Percentiles rank a stretch among this genome's conserved stretches.
These are phyloP conservation scores for Thielaviopsis euricoi DNA, from an alignment of 2,329 filamentous ascomycete genomes.

Conservation along the genomic window DNA sequence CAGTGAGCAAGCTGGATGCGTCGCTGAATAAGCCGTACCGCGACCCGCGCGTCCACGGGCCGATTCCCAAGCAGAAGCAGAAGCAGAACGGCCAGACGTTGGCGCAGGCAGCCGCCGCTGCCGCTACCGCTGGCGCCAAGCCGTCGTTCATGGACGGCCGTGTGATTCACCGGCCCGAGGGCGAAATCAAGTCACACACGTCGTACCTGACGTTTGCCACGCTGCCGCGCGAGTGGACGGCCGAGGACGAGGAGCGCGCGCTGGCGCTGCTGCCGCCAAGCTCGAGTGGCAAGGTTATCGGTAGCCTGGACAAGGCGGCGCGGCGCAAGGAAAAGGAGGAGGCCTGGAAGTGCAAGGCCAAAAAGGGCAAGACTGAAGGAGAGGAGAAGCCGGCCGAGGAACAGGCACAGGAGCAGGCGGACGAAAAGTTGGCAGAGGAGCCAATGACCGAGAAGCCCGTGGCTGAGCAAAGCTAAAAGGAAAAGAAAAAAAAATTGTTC, in stretches of 20 bases:
- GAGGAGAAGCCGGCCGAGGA: neutral
- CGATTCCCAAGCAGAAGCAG: constrained; percentile 1
- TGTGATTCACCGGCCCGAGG: constrained; percentile 64
- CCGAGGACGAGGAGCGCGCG: constrained; percentile 59
- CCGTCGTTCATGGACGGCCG: constrained; percentile 62
- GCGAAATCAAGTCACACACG: constrained; percentile 87
- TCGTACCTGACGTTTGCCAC: constrained; percentile 93
- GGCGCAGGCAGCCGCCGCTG: neutral
- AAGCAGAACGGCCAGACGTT: neutral
- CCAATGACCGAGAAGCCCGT: neutral
- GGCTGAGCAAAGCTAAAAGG: neutral
- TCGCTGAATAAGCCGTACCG: constrained; percentile 15
- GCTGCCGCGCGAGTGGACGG: constrained; percentile 71
- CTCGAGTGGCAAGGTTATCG: constrained; percentile 34
- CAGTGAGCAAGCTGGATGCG: constrained; percentile 44
- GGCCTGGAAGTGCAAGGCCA: constrained; percentile 29
- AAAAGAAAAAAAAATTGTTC: too few species aligned
- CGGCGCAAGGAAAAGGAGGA: constrained; percentile 42
- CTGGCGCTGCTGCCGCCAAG: constrained; percentile 43
- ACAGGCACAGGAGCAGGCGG: neutral
- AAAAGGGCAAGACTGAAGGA: constrained; percentile 24
- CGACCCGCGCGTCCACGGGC: neutral
- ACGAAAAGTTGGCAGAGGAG: neutral
- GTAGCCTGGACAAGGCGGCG: constrained; percentile 34
- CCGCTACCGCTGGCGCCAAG: too few species aligned